phyloP scores from a whole-genome alignment of 805 yeast species.

The Schizosaccharomyces osmophilus region DNA sequence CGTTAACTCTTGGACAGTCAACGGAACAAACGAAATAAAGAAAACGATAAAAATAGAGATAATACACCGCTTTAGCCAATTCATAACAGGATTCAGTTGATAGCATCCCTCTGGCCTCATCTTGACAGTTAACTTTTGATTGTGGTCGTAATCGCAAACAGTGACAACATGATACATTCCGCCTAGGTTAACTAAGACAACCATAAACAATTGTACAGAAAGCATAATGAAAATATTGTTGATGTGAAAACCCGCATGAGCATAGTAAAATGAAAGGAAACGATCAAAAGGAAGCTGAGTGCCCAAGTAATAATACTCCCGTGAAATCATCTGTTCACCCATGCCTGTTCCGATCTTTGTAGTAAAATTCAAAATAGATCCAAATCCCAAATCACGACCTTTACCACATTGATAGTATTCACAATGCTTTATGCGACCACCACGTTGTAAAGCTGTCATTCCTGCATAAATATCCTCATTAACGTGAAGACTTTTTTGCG shows the following conservation, averaged over 20 bases:
- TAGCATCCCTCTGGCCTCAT: constrained; percentile 66
- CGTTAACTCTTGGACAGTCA: constrained; percentile 62
- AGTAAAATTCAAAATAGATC: constrained; percentile 76
- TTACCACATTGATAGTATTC: constrained; percentile 93
- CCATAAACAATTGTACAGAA: constrained; percentile 64
- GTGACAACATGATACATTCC: constrained; percentile 51
- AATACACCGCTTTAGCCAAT: constrained; percentile 81
- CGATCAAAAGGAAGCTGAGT: constrained; percentile 73
- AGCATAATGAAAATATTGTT: constrained; percentile 70
- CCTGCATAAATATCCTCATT: constrained; percentile 95
- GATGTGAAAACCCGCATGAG: constrained; percentile 89
- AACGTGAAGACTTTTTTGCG: constrained; percentile 75
- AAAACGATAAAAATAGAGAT: constrained; percentile 78
- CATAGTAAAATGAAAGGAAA: constrained; percentile 78
- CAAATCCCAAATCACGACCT: constrained; percentile 85
- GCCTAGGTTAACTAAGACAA: constrained; percentile 57
- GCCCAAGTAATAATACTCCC: constrained; percentile 80
- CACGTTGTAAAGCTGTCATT: constrained; percentile 66
- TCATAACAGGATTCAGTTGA: constrained; percentile 58
- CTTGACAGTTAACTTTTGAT: constrained; percentile 48
- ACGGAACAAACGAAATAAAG: constrained; percentile 71
- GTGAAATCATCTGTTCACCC: constrained; percentile 86
- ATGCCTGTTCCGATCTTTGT: constrained; percentile 94
- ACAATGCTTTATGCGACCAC: constrained; percentile 85
- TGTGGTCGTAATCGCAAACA: constrained; percentile 37